These are phyloP conservation scores for Tuber calosporum DNA, from an alignment of 495 filamentous ascomycete genomes.

Conservation along the genomic window DNA sequence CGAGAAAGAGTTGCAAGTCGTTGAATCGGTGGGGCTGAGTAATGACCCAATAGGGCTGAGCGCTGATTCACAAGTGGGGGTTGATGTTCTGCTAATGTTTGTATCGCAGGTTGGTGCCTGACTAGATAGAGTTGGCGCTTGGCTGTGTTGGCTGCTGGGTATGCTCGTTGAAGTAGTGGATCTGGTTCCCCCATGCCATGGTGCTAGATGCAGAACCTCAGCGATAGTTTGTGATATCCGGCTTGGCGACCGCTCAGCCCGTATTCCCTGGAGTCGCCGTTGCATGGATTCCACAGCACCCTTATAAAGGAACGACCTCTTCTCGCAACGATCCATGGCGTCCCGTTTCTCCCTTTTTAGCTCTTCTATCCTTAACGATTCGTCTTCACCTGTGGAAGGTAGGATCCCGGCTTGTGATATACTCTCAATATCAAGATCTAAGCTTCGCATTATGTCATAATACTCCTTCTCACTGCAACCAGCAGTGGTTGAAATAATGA, in stretches of 20 bases:
- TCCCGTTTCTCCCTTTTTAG: conserved; percentile 40
- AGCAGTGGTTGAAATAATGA: conserved; percentile 36
- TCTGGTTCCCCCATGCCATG: conserved; percentile 21
- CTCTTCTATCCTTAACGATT: conserved; percentile 33
- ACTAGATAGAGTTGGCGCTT: conserved; percentile 35
- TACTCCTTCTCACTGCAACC: conserved; percentile 36
- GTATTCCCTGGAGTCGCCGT: conserved; percentile 28
- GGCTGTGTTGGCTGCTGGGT: conserved; percentile 33
- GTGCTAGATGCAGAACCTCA: conserved; percentile 23
- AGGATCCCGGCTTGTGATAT: conserved; percentile 25
- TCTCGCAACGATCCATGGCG: conserved; percentile 40
- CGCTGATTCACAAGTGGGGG: conserved; percentile 14
- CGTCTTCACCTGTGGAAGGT: conserved; percentile 32
- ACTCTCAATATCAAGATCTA: conserved; percentile 37
- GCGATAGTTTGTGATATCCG: conserved; percentile 16
- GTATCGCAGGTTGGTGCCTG: conserved; percentile 34
- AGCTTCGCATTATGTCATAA: conserved; percentile 37
- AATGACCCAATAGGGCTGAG: conserved; percentile 26
- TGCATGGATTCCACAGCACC: conserved; percentile 42
- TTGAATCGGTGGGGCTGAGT: conserved; percentile 28
- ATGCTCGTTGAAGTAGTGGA: conserved; percentile 30
- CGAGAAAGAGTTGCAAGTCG: conserved; percentile 33
- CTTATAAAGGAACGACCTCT: conserved; percentile 36
- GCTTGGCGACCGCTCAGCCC: conserved; percentile 15
- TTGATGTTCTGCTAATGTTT: conserved; percentile 8